Conservation (phyloP, 352 stramenopile species). For the Phytophthora melonis region DNA sequence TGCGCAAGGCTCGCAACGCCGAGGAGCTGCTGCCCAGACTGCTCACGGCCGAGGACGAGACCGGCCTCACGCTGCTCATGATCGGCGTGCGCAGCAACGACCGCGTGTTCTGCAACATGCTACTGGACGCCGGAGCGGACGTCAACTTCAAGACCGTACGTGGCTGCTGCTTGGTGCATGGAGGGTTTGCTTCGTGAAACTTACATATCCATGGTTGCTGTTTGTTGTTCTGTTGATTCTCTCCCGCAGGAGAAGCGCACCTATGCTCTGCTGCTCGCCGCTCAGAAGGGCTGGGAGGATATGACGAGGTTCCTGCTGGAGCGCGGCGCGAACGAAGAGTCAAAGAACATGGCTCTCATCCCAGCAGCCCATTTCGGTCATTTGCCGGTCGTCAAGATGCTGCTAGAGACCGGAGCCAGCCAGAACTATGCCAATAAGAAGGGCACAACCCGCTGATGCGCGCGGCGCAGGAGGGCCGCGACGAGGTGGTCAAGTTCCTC, state of each 20-base stretch:
- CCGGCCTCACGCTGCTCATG: constrained; percentile 88
- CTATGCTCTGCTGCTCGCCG: constrained; percentile 80
- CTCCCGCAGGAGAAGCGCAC: constrained; percentile 76
- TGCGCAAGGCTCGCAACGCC: constrained; percentile 60
- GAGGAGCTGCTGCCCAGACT: constrained; percentile 60
- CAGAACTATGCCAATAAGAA: constrained; percentile 91
- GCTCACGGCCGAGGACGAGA: constrained; percentile 73
- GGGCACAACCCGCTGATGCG: constrained; percentile 88
- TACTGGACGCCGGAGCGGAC: constrained; percentile 78
- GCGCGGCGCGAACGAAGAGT: constrained; percentile 77
- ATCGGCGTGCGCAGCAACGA: constrained; percentile 76
- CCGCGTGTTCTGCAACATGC: constrained; percentile 59
- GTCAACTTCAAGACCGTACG: constrained; percentile 86
- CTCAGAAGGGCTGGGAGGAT: constrained; percentile 80
- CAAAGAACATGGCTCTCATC: constrained; percentile 88
- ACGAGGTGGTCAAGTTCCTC: constrained; percentile 82
- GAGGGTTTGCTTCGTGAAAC: background rate
- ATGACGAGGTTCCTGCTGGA: constrained; percentile 79
- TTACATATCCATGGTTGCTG: too few relatives aligned
- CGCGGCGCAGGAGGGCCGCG: constrained; percentile 84
- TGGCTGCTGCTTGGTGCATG: constrained; percentile 17
- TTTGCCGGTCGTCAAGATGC: constrained; percentile 71
- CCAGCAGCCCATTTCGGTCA: constrained; percentile 88
- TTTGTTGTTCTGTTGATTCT: constrained; percentile 18
- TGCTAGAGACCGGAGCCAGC: constrained; percentile 73